A percentile compares a stretch with the other conserved stretches of the same genome.
Conservation (phyloP, 179 eudicot genomes). For the Amaranthus tricolor region DNA sequence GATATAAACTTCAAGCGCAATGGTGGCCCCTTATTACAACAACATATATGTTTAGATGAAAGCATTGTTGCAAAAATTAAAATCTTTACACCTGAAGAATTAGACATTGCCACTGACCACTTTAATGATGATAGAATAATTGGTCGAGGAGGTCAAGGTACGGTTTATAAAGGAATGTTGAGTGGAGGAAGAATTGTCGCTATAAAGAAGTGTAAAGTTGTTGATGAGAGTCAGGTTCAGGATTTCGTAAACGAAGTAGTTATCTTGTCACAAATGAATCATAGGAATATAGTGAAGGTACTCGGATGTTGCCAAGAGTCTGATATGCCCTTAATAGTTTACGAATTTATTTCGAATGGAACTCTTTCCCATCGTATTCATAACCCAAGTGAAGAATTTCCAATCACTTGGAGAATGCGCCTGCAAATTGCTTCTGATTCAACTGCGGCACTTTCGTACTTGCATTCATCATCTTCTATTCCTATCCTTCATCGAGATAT, state of each 20-base stretch:
- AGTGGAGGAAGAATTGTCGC: slow-evolving; percentile 45
- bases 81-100: slow-evolving; percentile 39
- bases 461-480: slow-evolving; percentile 34
- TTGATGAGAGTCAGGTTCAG: slow-evolving; percentile 30
- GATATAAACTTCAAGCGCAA: slow-evolving; percentile 30
- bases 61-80: slow-evolving; percentile 31
- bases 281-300: slow-evolving; percentile 51
- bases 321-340: slow-evolving; percentile 46
- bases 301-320: slow-evolving; percentile 59
- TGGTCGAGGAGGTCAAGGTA: slow-evolving; percentile 65
- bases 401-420: slow-evolving; percentile 42
- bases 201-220: slow-evolving; percentile 39
- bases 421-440: slow-evolving; percentile 38
- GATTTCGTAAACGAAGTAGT: slow-evolving; percentile 58
- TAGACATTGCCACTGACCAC: slow-evolving; percentile 50
- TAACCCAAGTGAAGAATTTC: slow-evolving; percentile 33
- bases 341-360: slow-evolving; percentile 49
- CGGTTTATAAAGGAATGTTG: slow-evolving; percentile 54
- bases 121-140: slow-evolving; percentile 43
- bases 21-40: slow-evolving; percentile 35
- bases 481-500: slow-evolving; percentile 40
- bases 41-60: slow-evolving; percentile 32
- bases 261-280: slow-evolving; percentile 48
- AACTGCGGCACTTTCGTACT: slow-evolving; percentile 37
- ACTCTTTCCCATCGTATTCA: slow-evolving; percentile 47